Evolutionary conservation across 225 moss, liverwort and hornwort species (phyloP), one percentile per base, ranked within the genome.

Genomic region (Marchantia polymorpha): DNA sequence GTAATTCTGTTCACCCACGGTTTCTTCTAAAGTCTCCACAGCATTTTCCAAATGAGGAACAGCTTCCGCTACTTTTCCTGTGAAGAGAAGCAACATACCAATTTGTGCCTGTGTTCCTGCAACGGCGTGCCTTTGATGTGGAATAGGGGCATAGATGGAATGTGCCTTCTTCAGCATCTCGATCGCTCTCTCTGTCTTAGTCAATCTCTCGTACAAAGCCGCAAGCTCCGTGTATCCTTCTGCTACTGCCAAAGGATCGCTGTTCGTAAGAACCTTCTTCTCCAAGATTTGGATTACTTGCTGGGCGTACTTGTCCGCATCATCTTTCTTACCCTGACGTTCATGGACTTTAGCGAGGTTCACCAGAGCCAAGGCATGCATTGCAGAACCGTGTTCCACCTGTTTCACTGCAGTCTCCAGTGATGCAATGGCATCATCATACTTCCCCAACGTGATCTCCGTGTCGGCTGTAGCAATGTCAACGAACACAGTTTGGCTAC

Each of bases 91-190:
- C 23, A 94, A 91, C 97, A 97, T 94, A 29, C 97, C 97, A 54
- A 97, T 93, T 83, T 97, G 97, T 77, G 97, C 97, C 88, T 94
- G 93, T 29, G 94, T 89, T 85, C 96, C 96, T 70, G 93, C 94
- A 69, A 90, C 85, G 46, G 97, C 91, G 76, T 94, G 93, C 78
- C 90, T 74, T 72, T 97, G 97, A 72, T 91, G 80, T 5, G 97
- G 94, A 83, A 97, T 84, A 27, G 83, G 86, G 75, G 91, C 83
- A 75, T 92, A 97, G 53, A 94, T 84, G 64, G 87, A 78, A 73
- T 94, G 89, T 49, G 91, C 93, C 56, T 83, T 87, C 74, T 84
- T 87, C 51, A 94, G 79, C 82, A 93, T 89, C 72, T 81, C 88
- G 65, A 97, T 89, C 25, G 97, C 90, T 83, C 85, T 89, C 48